Evolutionary conservation across 2,329 filamentous ascomycete genomes (phyloP), one percentile per base, ranked within the genome.

Genomic region (Aspergillus jensenii): DNA sequence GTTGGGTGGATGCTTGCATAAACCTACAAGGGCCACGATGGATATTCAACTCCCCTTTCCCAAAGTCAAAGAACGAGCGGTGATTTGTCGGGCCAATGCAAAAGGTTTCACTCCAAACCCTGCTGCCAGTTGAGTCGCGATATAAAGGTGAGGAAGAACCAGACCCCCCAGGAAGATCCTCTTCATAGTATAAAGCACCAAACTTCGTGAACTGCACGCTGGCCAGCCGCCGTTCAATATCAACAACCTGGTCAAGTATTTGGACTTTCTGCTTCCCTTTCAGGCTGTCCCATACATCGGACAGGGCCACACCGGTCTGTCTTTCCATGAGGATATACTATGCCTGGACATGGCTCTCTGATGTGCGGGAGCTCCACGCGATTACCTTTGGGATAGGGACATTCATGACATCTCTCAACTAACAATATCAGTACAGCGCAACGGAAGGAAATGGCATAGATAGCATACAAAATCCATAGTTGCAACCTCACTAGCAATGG

Each of bases 251-350:
- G 8, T 51, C 35, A 35, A 66, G n/a, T 21, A 65, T 50, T 35
- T 62, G 59, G n/a, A 53, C 62, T 59, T 66, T 68, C 27, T 63
- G 56, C 23, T 63, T 64, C 41, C 59, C 62, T 49, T 62, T 63
- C 25, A 67, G 56, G 21, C 3, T 47, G 3, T 59, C 56, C 66
- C 63, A 69, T 45, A 66, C 54, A 52, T 67, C 56, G 3, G 46
- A 60, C 25, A 68, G 60, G 31, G 59, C 27, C 11, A 61, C 39
- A 1, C 64, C 64, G 14, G 60, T 23, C 7, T 62, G 51, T 19
- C 70, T 67, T 56, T 74, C 74, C 69, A 75, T 75, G 21, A 77
- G 65, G 39, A 78, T 70, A 47, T 72, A 76, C 62, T 76, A 73
- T 41, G 72, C 72, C 12, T 72, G 71, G 48, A 74, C 66, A 49